Evolutionary conservation across 106 monocot species (phyloP).

Genomic region (Chionographis japonica): DNA sequence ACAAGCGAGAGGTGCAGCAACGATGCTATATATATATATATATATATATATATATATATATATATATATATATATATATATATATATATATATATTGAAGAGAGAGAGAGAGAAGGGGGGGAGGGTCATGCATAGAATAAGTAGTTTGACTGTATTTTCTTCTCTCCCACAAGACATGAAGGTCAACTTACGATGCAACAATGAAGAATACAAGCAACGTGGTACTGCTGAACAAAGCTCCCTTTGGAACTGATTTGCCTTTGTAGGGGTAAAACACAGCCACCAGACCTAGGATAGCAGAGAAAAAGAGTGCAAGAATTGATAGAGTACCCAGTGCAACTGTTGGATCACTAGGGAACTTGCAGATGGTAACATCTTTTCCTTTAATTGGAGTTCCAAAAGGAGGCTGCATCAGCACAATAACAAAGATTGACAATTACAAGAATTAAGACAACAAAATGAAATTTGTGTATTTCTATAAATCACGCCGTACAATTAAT

Average conservation of each 20-base stretch:
- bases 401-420: slow-evolving; percentile 40
- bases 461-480: neutral
- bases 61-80: too few relatives aligned
- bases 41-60: too few relatives aligned
- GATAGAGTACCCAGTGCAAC: slow-evolving; percentile 59
- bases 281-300: slow-evolving; percentile 29
- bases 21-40: too few relatives aligned
- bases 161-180: neutral
- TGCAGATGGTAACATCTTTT: slow-evolving; percentile 68
- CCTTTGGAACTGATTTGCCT: slow-evolving; percentile 47
- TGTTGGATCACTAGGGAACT: slow-evolving; percentile 68
- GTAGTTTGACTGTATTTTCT: too few relatives aligned
- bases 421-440: too few relatives aligned
- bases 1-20: too few relatives aligned
- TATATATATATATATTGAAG: too few relatives aligned
- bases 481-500: neutral
- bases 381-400: slow-evolving; percentile 50
- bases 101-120: neutral
- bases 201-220: slow-evolving; percentile 38
- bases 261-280: slow-evolving; percentile 55
- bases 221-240: slow-evolving; percentile 33
- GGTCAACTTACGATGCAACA: slow-evolving; percentile 48
- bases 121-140: neutral
- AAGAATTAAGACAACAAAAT: too few relatives aligned
- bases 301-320: slow-evolving; percentile 38